phyloP scores from a whole-genome alignment of 306 rosid species.

The Castanea sativa region DNA sequence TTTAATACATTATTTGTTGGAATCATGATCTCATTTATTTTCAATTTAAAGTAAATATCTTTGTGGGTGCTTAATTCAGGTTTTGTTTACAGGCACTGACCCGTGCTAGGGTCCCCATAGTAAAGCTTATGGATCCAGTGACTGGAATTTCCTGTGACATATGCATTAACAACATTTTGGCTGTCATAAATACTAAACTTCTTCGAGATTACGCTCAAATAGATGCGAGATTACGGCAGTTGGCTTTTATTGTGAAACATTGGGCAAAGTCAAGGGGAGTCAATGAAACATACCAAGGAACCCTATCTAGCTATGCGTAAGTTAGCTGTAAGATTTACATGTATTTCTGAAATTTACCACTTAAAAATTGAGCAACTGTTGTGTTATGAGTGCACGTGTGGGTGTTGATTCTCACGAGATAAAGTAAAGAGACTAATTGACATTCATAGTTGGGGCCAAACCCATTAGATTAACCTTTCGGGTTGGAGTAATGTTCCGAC shows the following conservation, averaged over 20 bases:
- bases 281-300: constrained; percentile 95
- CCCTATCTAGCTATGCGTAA: constrained; percentile 98
- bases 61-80: constrained; percentile 6
- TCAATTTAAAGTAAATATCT: constrained; percentile 2
- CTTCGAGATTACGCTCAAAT: constrained; percentile 78
- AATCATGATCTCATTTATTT: not conserved
- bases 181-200: constrained; percentile 92
- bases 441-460: too few relatives aligned
- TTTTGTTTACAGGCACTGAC: constrained; percentile 81
- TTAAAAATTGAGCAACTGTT: not conserved
- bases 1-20: not conserved
- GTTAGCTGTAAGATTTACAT: constrained; percentile 26
- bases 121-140: constrained; percentile 91
- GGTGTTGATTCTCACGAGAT: too few relatives aligned
- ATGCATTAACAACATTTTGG: constrained; percentile 92
- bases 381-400: not conserved
- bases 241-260: constrained; percentile 87
- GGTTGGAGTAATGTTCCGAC: too few relatives aligned
- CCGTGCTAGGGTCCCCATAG: constrained; percentile 95
- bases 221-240: constrained; percentile 71
- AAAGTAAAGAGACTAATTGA: too few relatives aligned
- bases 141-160: constrained; percentile 94
- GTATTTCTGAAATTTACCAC: not conserved
- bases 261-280: constrained; percentile 99
- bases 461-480: too few relatives aligned